Base-by-base conservation (phyloP, 371 early-diverging fungal species). In the Zychaea mexicana region DNA sequence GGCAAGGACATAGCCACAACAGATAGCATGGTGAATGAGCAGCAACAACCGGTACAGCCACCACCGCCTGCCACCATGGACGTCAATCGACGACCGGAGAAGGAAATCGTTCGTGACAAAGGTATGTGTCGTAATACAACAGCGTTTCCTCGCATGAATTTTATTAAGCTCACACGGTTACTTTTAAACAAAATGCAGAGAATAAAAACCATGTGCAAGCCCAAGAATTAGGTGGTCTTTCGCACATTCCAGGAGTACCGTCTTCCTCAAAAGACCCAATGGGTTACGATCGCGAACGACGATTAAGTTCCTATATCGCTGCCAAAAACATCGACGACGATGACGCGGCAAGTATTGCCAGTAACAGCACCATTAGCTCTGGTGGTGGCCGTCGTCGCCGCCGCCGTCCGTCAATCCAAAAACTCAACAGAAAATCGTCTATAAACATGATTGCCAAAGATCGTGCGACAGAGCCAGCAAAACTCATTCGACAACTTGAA, bases 401-500 rank as follows among this genome's bases (percentile, higher is more conserved):
- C 13, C 1, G 8, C 24, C 21, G n/a, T 22, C 5, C 45, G 12
- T 45, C 45, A 24, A 4, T 49, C 49, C 0, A 49, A 4, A 4
- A 49, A 9, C 6, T 49, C 5, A 49, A 49, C 7, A 22, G 24
- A 49, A 19, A 13, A 24, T 24, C 6, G 1, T 24, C 49, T 1
- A 7, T 49, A 0, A 24, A 12, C 6, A 49, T 49, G 22, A 24
- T 22, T 0, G 49, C 4, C 49, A 49, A 49, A 22, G 49, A 49
- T 22, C 26, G 42, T 42, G 13, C n/a, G 17, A 6, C 13, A 42
- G 49, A 49, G n/a, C 80, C 77, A 13, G 61, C 57, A 8, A 65
- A 57, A 24, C 49, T 79, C 5, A 63, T 74, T 7, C 42, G 57
- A 19, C 49, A 62, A 2, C 28, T 79, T 2, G 72, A 77, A 32